phyloP scores from a whole-genome alignment of 768 basidiomycete species.

The Lepiota venenata region DNA sequence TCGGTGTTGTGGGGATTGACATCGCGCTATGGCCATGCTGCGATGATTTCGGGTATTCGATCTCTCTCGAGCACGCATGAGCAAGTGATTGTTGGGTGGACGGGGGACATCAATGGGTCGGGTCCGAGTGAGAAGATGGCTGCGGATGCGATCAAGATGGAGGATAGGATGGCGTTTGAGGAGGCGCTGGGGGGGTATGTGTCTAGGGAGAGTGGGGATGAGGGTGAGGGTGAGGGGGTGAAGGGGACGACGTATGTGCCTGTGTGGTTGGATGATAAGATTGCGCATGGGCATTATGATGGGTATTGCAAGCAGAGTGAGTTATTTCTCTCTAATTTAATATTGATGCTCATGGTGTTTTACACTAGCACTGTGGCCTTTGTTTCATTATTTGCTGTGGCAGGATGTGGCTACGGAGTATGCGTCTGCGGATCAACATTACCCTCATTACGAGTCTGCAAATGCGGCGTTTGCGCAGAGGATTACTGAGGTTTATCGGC shows the following conservation, averaged over 20 bases:
- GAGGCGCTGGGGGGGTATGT: constrained; percentile 59
- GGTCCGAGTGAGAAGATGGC: constrained; percentile 22
- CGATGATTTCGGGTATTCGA: constrained; percentile 92
- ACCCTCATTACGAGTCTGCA: constrained; percentile 75
- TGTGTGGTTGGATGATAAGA: constrained; percentile 87
- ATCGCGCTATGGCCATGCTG: constrained; percentile 85
- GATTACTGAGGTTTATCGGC: constrained; percentile 72
- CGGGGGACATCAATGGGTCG: constrained; percentile 75
- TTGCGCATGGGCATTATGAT: constrained; percentile 93
- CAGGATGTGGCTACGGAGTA: constrained; percentile 93
- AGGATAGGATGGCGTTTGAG: constrained; percentile 67
- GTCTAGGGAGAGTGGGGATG: constrained; percentile 50
- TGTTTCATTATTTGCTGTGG: constrained; percentile 98
- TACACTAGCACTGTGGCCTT: constrained; percentile 82
- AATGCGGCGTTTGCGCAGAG: constrained; percentile 78
- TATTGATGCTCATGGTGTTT: neutral
- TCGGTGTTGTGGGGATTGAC: constrained; percentile 66
- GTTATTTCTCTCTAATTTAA: too few species aligned
- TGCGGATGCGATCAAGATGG: constrained; percentile 16
- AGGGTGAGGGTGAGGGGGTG: constrained; percentile 50
- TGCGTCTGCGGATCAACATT: constrained; percentile 80
- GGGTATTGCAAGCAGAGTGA: constrained; percentile 97
- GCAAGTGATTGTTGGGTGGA: constrained; percentile 92
- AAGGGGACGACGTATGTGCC: constrained; percentile 76
- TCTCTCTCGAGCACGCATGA: constrained; percentile 82